A percentile compares a stretch with the other conserved stretches of the same genome.
Conservation (phyloP, 495 filamentous ascomycete genomes). For the Aspergillus ellipticus region DNA sequence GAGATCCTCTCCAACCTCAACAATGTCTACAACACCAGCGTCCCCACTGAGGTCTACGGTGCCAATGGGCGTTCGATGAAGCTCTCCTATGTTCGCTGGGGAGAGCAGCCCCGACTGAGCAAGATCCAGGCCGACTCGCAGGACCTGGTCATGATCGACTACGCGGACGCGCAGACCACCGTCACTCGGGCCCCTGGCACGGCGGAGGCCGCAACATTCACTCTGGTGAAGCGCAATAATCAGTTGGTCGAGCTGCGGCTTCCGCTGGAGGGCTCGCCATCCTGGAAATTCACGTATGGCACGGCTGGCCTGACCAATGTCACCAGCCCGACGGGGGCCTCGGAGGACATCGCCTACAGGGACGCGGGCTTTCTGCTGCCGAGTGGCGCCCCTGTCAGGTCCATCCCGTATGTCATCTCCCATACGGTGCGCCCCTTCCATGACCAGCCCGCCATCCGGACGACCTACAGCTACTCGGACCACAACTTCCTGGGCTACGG, state of each 20-base stretch:
- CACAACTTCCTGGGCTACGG: slow-evolving; percentile 9
- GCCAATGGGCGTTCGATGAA: slow-evolving; percentile 3
- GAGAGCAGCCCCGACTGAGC: slow-evolving; percentile 5
- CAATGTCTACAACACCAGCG: neutral
- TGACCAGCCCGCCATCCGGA: neutral
- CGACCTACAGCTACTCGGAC: slow-evolving; percentile 6
- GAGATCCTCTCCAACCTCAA: slow-evolving; percentile 2
- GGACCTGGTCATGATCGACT: slow-evolving; percentile 1
- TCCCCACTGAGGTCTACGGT: neutral
- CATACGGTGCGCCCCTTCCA: neutral
- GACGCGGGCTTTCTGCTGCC: neutral
- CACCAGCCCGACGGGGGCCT: neutral
- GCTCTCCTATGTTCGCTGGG: neutral
- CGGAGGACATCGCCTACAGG: slow-evolving; percentile 4
- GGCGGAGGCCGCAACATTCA: neutral
- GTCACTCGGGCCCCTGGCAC: neutral
- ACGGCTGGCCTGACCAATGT: neutral
- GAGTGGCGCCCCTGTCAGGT: neutral
- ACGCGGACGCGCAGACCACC: neutral
- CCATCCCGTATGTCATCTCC: slow-evolving; percentile 8
- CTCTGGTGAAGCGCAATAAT: neutral
- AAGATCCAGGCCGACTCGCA: slow-evolving; percentile 4
- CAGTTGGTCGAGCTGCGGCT: neutral
- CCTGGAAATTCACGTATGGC: slow-evolving; percentile 4
- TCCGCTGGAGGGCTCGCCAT: neutral